A percentile compares a stretch with the other conserved stretches of the same genome.
Evolutionary conservation across 2,329 filamentous ascomycete species (phyloP).

Genomic region (Geosmithia flava): DNA sequence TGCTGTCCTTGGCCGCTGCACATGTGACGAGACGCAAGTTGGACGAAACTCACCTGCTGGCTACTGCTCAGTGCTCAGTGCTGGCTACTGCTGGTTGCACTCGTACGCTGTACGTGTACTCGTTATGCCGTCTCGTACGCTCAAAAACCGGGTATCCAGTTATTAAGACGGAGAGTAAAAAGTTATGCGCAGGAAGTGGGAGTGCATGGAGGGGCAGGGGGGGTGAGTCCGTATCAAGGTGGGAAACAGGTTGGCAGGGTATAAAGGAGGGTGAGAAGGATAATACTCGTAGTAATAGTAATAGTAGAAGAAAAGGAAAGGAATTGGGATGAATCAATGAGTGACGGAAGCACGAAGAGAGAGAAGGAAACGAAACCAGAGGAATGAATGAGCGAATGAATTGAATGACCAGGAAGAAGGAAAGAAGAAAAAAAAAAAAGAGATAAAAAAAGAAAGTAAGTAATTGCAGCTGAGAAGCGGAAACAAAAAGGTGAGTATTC

Average conservation of each 20-base stretch:
- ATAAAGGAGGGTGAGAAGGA: not conserved
- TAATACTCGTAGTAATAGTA: not conserved
- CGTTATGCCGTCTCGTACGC: not conserved
- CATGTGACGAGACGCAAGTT: not conserved
- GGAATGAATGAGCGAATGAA: not conserved
- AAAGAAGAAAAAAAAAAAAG: not conserved
- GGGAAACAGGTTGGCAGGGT: not conserved
- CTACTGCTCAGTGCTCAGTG: no score
- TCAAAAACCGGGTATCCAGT: not conserved
- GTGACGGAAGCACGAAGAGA: not conserved
- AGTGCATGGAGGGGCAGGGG: not conserved
- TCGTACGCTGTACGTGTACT: not conserved
- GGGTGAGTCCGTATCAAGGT: not conserved
- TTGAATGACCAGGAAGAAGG: not conserved
- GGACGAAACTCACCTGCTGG: not conserved
- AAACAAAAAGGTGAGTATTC: not conserved
- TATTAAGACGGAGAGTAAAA: not conserved
- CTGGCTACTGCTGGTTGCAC: no score
- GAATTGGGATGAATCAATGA: not conserved
- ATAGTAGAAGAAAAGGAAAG: not conserved
- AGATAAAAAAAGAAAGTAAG: not conserved
- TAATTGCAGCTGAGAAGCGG: not conserved
- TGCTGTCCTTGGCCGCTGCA: no score
- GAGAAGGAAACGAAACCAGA: not conserved
- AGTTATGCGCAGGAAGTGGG: not conserved